Percentiles rank a stretch among this genome's conserved stretches.
phyloP scores from a whole-genome alignment of 1,139 yeast genomes.

The Hyphopichia khmerensis region DNA sequence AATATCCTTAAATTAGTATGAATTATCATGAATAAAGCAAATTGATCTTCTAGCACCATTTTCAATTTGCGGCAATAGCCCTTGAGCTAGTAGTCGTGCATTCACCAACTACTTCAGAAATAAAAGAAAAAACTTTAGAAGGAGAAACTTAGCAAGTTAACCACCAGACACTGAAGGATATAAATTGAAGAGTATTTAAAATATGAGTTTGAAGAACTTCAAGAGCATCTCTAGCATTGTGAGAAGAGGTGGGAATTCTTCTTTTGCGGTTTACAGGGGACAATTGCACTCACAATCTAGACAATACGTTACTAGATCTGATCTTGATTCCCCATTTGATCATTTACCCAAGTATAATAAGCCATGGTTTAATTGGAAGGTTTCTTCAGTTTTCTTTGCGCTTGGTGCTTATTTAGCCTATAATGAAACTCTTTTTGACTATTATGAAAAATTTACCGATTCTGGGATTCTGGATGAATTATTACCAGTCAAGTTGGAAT shows the following conservation, averaged over 20 bases:
- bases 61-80: too few species aligned
- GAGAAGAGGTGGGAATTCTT: background rate
- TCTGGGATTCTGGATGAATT: conserved; percentile 18
- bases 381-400: conserved; percentile 24
- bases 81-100: too few species aligned
- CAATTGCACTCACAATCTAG: conserved; percentile 4
- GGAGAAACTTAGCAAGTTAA: too few species aligned
- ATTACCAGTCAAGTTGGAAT: conserved; percentile 35
- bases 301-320: conserved; percentile 28
- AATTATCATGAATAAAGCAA: too few species aligned
- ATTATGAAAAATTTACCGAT: conserved; percentile 32
- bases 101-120: too few species aligned
- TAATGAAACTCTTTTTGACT: conserved; percentile 33
- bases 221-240: background rate
- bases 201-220: background rate
- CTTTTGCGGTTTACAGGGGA: background rate
- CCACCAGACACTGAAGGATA: background rate
- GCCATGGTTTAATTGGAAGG: conserved; percentile 35
- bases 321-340: conserved; percentile 36
- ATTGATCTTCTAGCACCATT: too few species aligned
- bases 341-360: conserved; percentile 25
- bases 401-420: conserved; percentile 34
- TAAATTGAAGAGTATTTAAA: background rate
- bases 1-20: too few species aligned
- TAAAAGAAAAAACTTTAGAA: too few species aligned